Percentiles rank a stretch among this genome's conserved stretches.
Evolutionary conservation across 306 rosid genomes (phyloP).

Genomic region (Quercus mongolica): DNA sequence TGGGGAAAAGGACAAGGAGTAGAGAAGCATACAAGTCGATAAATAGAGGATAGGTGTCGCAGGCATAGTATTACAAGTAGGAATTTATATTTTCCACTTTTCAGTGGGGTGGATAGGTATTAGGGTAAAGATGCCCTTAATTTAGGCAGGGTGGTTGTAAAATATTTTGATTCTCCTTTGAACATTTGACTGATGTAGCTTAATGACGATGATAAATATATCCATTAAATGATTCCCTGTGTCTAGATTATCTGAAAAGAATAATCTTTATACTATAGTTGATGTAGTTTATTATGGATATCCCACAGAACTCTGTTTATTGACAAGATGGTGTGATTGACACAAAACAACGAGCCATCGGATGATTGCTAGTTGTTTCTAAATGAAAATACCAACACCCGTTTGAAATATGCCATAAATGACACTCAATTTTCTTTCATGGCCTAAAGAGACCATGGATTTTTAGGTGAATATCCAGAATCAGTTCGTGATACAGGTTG

Average conservation of each 20-base stretch:
- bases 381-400: too few species aligned
- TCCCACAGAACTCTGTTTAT: not conserved
- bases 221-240: not conserved
- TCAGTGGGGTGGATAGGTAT: not conserved
- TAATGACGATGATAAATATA: constrained; percentile 8
- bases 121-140: constrained; percentile 2
- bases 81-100: not conserved
- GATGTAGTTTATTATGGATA: not conserved
- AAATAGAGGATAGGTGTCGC: constrained; percentile 1
- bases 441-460: too few species aligned
- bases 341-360: not conserved
- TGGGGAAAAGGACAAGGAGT: constrained; percentile 12
- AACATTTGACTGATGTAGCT: constrained; percentile 23
- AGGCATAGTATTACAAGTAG: constrained; percentile 23
- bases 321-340: too few species aligned
- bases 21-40: constrained; percentile 25
- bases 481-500: too few species aligned
- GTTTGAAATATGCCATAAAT: too few species aligned
- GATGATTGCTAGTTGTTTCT: not conserved
- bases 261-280: not conserved
- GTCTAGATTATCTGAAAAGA: not conserved
- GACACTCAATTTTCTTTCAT: too few species aligned
- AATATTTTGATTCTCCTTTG: constrained; percentile 17
- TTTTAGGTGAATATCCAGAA: too few species aligned
- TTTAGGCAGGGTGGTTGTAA: constrained; percentile 34